These are phyloP conservation scores for Tuber melanosporum DNA, from an alignment of 495 filamentous ascomycete species.

Conservation along the genomic window DNA sequence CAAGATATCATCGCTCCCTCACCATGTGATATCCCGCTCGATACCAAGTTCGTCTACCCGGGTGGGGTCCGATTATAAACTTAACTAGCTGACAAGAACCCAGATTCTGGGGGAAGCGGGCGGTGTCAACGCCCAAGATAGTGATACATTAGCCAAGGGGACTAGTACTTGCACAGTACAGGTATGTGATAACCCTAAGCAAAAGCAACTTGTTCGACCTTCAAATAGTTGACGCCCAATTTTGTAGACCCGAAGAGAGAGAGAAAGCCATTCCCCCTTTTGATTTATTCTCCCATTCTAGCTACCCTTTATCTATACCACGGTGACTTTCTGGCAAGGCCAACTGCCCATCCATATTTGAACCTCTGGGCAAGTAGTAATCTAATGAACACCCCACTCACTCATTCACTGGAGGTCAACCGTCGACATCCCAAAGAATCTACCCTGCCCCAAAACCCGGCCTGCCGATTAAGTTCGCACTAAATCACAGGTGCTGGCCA, in stretches of 20 bases:
- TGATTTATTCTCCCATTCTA: neutral
- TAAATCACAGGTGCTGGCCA: neutral
- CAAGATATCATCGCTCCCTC: neutral
- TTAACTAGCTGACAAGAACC: neutral
- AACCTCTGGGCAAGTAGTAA: neutral
- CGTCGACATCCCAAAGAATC: neutral
- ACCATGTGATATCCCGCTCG: conserved; percentile 1
- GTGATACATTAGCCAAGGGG: neutral
- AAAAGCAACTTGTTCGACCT: neutral
- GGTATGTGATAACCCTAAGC: neutral
- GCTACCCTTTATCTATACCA: neutral
- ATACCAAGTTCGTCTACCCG: neutral
- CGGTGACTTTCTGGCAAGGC: neutral
- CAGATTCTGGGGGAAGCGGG: neutral
- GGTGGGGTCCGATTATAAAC: neutral
- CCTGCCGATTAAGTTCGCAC: neutral
- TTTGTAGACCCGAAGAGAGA: neutral
- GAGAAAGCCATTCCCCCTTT: neutral
- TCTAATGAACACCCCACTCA: neutral
- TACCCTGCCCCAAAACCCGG: neutral
- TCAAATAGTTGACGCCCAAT: neutral
- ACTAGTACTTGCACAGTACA: neutral
- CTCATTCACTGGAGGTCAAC: neutral
- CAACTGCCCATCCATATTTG: neutral
- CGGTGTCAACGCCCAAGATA: neutral